A percentile compares a stretch with the other conserved stretches of the same genome.
Evolutionary conservation across 495 filamentous ascomycete species (phyloP).

Genomic region (Hyaloscypha variabilis): DNA sequence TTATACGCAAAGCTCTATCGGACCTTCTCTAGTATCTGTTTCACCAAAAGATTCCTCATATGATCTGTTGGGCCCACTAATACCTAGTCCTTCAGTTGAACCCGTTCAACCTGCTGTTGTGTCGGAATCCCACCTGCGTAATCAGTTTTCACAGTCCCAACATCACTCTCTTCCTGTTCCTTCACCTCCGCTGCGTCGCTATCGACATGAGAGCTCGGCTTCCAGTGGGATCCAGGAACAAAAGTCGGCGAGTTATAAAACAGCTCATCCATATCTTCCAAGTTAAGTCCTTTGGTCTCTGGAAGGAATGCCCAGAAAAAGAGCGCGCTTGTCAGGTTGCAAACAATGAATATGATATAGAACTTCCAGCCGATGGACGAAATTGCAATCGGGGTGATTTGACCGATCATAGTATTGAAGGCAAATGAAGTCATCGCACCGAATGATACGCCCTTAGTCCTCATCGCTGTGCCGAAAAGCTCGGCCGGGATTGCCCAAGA

Average conservation of each 20-base stretch:
- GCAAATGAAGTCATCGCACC: conserved; percentile 26
- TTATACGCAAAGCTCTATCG: too few species aligned
- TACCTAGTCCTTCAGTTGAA: background rate
- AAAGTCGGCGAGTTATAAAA: conserved; percentile 43
- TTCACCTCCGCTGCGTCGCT: background rate
- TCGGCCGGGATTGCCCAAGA: conserved; percentile 33
- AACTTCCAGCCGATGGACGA: conserved; percentile 46
- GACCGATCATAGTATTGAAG: conserved; percentile 53
- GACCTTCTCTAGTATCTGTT: too few species aligned
- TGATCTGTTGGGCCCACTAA: background rate
- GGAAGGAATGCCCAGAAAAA: conserved; percentile 35
- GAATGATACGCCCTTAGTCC: conserved; percentile 26
- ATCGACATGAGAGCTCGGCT: background rate
- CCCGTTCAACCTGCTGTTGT: background rate
- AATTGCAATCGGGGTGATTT: conserved; percentile 51
- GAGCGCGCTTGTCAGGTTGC: conserved; percentile 33
- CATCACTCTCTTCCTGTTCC: background rate
- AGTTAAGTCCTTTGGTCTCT: conserved; percentile 32
- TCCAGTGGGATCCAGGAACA: conserved; percentile 33
- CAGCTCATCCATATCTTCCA: conserved; percentile 33
- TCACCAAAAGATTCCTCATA: background rate
- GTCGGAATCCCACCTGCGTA: background rate
- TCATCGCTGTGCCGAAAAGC: conserved; percentile 19
- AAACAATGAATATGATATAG: conserved; percentile 48
- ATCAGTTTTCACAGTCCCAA: background rate